These are phyloP conservation scores for Dendrobium nobile DNA, from an alignment of 106 monocot species.

Conservation along the genomic window DNA sequence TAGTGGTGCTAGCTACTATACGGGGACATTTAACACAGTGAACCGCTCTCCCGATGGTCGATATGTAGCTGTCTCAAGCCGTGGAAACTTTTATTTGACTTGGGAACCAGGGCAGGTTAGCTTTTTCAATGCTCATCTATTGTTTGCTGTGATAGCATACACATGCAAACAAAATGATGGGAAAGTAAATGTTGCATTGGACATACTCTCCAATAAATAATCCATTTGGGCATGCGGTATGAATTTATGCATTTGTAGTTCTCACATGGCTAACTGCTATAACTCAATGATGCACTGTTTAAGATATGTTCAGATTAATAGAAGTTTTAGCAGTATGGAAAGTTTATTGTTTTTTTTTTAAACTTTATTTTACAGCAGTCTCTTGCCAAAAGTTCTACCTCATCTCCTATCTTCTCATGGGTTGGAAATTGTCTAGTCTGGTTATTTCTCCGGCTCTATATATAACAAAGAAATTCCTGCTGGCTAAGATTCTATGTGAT, in stretches of 20 bases:
- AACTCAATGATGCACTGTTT: not conserved
- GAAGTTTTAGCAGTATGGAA: not conserved
- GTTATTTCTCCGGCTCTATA: not conserved
- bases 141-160: not conserved
- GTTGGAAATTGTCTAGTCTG: not conserved
- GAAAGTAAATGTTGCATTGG: no score
- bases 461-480: not conserved
- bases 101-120: slow-evolving; percentile 98
- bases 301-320: not conserved
- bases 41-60: slow-evolving; percentile 91
- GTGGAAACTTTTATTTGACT: slow-evolving; percentile 90
- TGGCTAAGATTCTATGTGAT: not conserved
- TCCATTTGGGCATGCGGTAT: not conserved
- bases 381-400: not conserved
- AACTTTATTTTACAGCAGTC: not conserved
- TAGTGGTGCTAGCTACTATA: slow-evolving; percentile 98
- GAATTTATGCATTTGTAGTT: not conserved
- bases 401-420: no score
- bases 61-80: slow-evolving; percentile 95
- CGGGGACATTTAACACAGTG: slow-evolving; percentile 90
- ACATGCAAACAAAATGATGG: not conserved
- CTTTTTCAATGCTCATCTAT: not conserved
- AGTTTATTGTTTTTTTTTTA: not conserved
- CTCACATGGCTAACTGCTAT: not conserved
- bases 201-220: not conserved